A percentile compares a stretch with the other conserved stretches of the same genome.
Conservation (phyloP, 495 filamentous ascomycete species). For the Penicillium goetzii region DNA sequence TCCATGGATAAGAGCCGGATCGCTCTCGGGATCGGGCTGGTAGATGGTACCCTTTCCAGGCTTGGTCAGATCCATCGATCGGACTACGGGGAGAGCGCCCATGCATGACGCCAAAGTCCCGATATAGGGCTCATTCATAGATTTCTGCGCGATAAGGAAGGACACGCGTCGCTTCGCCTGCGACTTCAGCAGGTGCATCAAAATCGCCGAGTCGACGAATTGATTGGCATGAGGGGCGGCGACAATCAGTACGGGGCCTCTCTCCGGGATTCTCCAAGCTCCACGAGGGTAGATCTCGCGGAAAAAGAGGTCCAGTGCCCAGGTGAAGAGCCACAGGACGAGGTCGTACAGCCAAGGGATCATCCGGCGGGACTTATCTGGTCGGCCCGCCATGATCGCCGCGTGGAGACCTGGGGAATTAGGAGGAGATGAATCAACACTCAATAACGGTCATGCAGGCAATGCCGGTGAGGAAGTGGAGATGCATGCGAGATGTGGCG, state of each 20-base stretch:
- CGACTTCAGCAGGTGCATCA: conserved; percentile 81
- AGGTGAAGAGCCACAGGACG: conserved; percentile 77
- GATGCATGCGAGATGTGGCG: conserved; percentile 1
- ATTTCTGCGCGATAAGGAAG: conserved; percentile 91
- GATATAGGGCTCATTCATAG: conserved; percentile 82
- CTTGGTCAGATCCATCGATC: conserved; percentile 85
- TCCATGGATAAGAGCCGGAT: conserved; percentile 79
- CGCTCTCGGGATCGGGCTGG: conserved; percentile 79
- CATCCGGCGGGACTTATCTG: conserved; percentile 36
- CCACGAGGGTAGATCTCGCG: conserved; percentile 93
- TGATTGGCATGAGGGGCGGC: conserved; percentile 97
- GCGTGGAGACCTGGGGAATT: conserved; percentile 11
- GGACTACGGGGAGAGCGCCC: conserved; percentile 86
- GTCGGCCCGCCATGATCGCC: conserved; percentile 29
- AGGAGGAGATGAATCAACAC: conserved; percentile 4
- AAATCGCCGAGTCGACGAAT: conserved; percentile 92
- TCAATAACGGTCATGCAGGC: conserved; percentile 7
- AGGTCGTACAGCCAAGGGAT: conserved; percentile 77
- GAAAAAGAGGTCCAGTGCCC: conserved; percentile 92
- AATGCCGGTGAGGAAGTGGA: conserved; percentile 7
- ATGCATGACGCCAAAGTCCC: conserved; percentile 76
- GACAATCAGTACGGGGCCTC: conserved; percentile 89
- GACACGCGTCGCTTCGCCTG: conserved; percentile 85
- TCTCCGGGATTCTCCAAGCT: conserved; percentile 84
- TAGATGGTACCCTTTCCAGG: conserved; percentile 79